Base-by-base conservation (phyloP, 83 land plant genomes). In the Picea engelmannii region DNA sequence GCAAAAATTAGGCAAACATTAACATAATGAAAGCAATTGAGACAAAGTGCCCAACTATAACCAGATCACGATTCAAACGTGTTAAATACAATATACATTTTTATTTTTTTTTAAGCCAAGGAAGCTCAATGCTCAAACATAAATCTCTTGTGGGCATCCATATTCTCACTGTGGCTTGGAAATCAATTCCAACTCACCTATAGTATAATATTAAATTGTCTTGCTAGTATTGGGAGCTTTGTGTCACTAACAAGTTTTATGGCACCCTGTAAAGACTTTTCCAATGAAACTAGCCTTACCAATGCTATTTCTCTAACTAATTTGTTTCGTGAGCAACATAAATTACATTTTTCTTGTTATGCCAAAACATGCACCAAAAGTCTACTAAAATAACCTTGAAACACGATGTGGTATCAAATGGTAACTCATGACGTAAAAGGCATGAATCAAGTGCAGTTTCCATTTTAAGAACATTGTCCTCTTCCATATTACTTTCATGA, bases 261-360 rank as follows among this genome's bases (percentile, higher is more conserved):
- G 59, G 99, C 98, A 71, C 96, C 99, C 82, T 86, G 89, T 62
- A 95, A 82, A 42, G 99, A 98, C 81, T 94, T 98, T 62, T 93
- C 92, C 66, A 96, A 80, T 76, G 93, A 84, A 13, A 98, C 79
- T 76, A 87, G 80, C 25, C 77, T 93, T 55, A 95, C 94, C 17
- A 98, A 91, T 81, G 96, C 99, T 73, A 89, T 86, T 38, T 96
- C 98, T 78, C 94, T 92, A 31, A 89, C 92, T 67, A 98, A 92
- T 83, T 96, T 98, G 79, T 98, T 97, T 83, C 96, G 97, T 98
- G 82, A 62, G 70, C 78, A 21, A 80, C 55, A 59, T 24, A 81
- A 47, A 44, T 69, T 18, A 69, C 52, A 49, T 6, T 38, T 69
- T 2, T 38, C 44, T 69, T 6, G 18, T 68, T 35, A 35, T 13